A percentile compares a stretch with the other conserved stretches of the same genome.
Evolutionary conservation across 2,329 filamentous ascomycete genomes (phyloP).

Genomic region (Pseudopithomyces maydicus): DNA sequence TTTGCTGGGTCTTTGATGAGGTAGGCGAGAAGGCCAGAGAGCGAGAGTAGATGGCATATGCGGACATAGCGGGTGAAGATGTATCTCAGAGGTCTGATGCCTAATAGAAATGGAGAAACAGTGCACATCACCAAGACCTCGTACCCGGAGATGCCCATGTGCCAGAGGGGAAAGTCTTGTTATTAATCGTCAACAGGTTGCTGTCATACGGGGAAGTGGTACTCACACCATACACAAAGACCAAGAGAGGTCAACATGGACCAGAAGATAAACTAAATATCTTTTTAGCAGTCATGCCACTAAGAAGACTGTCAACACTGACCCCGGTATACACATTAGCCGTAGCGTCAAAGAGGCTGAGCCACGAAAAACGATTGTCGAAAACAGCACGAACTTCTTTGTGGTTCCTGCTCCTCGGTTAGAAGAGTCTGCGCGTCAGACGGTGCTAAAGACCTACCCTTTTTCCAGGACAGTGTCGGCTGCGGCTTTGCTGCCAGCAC

Average conservation of each 20-base stretch:
- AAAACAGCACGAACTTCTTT: conserved; percentile 74
- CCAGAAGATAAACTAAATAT: conserved; percentile 87
- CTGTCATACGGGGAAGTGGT: not conserved
- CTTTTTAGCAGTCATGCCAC: conserved; percentile 1
- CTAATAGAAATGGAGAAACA: conserved; percentile 79
- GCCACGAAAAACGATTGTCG: conserved; percentile 72
- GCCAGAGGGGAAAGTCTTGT: conserved; percentile 91
- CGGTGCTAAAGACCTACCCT: conserved; percentile 62
- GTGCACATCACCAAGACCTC: conserved; percentile 88
- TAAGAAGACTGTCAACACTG: conserved; percentile 42
- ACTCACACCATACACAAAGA: conserved; percentile 90
- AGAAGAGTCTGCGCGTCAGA: conserved; percentile 17
- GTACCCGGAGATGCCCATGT: conserved; percentile 98
- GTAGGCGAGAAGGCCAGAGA: conserved; percentile 80
- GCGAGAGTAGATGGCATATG: conserved; percentile 74
- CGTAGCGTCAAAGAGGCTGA: conserved; percentile 75
- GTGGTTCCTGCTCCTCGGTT: conserved; percentile 66
- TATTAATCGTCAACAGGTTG: conserved; percentile 20
- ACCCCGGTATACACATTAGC: conserved; percentile 93
- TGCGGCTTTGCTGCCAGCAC: conserved; percentile 54
- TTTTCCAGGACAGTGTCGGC: conserved; percentile 65
- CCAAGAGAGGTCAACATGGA: conserved; percentile 89
- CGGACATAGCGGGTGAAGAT: conserved; percentile 72
- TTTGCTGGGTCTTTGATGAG: conserved; percentile 72
- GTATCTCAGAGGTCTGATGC: conserved; percentile 70